These are phyloP conservation scores for Plasmodium berghei DNA, from an alignment of 169 alveolate genomes.

Conservation along the genomic window DNA sequence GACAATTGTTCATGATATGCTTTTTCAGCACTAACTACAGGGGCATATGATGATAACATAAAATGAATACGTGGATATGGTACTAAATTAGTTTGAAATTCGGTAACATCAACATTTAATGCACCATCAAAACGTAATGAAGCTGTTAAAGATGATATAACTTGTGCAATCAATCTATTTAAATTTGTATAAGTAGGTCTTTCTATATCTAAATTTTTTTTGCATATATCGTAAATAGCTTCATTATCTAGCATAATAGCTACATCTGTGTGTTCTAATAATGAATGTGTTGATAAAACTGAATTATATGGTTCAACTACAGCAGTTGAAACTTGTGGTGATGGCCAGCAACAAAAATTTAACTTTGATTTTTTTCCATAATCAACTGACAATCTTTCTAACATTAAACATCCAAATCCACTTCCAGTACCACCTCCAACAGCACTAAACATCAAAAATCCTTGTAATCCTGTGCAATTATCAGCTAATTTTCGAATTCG, in stretches of 20 bases:
- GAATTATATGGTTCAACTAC: slow-evolving; percentile 99
- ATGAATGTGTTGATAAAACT: slow-evolving; percentile 97
- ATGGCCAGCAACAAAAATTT: slow-evolving; percentile 98
- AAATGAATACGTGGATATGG: slow-evolving; percentile 99
- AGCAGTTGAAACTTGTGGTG: slow-evolving; percentile 97
- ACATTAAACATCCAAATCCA: slow-evolving; percentile 98
- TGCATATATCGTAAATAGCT: slow-evolving; percentile 98
- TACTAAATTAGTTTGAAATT: slow-evolving; percentile 98
- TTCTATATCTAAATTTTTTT: slow-evolving; percentile 97
- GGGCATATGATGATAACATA: slow-evolving; percentile 98
- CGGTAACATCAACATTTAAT: slow-evolving; percentile 97
- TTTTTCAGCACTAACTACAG: slow-evolving; percentile 98
- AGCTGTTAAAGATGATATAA: slow-evolving; percentile 80
- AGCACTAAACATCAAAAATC: slow-evolving; percentile 99
- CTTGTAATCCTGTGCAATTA: slow-evolving; percentile 99
- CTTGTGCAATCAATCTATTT: slow-evolving; percentile 98
- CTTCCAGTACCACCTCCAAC: slow-evolving; percentile 99
- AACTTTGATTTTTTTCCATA: slow-evolving; percentile 97
- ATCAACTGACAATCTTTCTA: slow-evolving; percentile 98
- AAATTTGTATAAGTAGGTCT: slow-evolving; percentile 98
- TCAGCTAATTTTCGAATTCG: slow-evolving; percentile 99
- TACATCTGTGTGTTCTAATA: slow-evolving; percentile 99
- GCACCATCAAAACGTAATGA: slow-evolving; percentile 98
- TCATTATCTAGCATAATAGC: slow-evolving; percentile 99
- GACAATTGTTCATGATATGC: slow-evolving; percentile 99